Percentiles rank a stretch among this genome's conserved stretches.
Conservation (phyloP, 371 early-diverging fungal genomes). For the Mucor mucedo region DNA sequence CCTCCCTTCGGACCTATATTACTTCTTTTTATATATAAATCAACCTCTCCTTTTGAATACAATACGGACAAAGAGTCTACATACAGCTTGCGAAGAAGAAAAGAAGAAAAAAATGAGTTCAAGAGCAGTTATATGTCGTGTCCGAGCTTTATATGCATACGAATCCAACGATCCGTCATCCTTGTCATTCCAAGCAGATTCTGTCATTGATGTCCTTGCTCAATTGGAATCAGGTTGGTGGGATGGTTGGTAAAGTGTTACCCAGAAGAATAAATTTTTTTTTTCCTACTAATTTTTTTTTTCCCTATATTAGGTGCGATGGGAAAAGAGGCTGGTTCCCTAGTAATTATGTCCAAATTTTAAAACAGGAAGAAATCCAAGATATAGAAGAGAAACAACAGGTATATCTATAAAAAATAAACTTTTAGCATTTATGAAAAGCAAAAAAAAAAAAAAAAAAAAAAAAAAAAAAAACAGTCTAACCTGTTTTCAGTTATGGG, state of each 20-base stretch:
- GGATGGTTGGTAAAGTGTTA: constrained; percentile 71
- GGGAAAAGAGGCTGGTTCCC: constrained; percentile 89
- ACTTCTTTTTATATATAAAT: too few species aligned
- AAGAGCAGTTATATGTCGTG: constrained; percentile 57
- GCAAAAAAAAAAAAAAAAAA: not conserved
- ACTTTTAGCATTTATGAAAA: too few species aligned
- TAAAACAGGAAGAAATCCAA: constrained; percentile 31
- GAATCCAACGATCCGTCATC: constrained; percentile 71
- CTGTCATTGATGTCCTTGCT: constrained; percentile 81
- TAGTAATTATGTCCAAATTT: constrained; percentile 76
- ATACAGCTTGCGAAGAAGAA: not conserved
- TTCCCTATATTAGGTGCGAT: constrained; percentile 47
- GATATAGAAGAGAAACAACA: constrained; percentile 8
- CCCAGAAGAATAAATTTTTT: not conserved
- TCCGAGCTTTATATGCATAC: constrained; percentile 84
- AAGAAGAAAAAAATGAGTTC: not conserved
- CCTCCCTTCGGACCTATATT: not conserved
- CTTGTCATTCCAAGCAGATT: constrained; percentile 79
- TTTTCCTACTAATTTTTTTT: not conserved
- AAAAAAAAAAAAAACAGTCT: constrained; percentile 16
- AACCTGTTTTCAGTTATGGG: constrained; percentile 53
- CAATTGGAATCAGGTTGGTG: constrained; percentile 93
- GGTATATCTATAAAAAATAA: constrained; percentile 15
- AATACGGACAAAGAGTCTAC: not conserved
- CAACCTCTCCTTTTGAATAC: not conserved